Evolutionary conservation across 78 protist species (phyloP).

Genomic region (Dictyostelium firmibasis): DNA sequence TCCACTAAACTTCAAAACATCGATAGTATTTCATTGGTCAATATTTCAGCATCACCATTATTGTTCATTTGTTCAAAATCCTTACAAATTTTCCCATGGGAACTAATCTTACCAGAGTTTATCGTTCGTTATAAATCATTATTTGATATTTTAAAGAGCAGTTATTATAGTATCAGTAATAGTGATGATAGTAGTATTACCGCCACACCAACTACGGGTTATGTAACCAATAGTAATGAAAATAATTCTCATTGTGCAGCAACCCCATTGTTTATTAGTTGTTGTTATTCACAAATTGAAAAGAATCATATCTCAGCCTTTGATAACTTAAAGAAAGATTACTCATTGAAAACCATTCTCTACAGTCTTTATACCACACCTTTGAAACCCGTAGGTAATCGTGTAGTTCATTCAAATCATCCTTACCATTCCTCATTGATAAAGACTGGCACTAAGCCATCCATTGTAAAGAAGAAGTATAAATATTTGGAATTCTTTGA

Average conservation of each 20-base stretch:
- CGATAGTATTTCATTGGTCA: not conserved
- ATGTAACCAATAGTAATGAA: not conserved
- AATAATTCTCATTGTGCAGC: not conserved
- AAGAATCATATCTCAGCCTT: slow-evolving; percentile 14
- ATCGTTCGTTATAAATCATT: slow-evolving; percentile 54
- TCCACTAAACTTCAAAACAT: not conserved
- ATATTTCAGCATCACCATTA: slow-evolving; percentile 59
- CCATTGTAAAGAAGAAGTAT: slow-evolving; percentile 30
- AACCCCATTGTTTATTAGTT: slow-evolving; percentile 45
- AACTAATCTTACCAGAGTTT: slow-evolving; percentile 69
- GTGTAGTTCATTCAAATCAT: slow-evolving; percentile 35
- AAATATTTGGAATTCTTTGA: slow-evolving; percentile 70
- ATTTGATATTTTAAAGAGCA: slow-evolving; percentile 51
- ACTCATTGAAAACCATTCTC: not conserved
- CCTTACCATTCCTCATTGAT: slow-evolving; percentile 78
- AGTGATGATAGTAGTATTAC: not conserved
- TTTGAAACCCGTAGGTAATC: not conserved
- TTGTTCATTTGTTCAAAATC: slow-evolving; percentile 61
- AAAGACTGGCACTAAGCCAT: slow-evolving; percentile 58
- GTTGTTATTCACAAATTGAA: slow-evolving; percentile 35
- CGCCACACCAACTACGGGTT: not conserved
- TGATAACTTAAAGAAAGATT: slow-evolving; percentile 53
- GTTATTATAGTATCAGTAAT: slow-evolving; percentile 1
- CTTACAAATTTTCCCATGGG: slow-evolving; percentile 80
- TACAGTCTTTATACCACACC: slow-evolving; percentile 28